phyloP scores from a whole-genome alignment of 345 rosid species.

The Microthlaspi erraticum region DNA sequence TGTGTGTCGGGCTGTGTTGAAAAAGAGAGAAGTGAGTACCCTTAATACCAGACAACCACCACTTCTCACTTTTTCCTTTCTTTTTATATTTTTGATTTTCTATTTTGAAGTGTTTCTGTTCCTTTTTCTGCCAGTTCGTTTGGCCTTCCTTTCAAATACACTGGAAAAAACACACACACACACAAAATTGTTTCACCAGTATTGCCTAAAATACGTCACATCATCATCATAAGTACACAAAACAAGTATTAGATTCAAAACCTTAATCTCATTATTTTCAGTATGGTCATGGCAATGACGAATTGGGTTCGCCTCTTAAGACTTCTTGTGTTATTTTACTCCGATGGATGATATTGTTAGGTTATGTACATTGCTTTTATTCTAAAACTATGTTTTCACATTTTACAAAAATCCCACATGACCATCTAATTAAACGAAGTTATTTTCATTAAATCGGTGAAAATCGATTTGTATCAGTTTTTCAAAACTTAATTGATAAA shows the following conservation, averaged over 20 bases:
- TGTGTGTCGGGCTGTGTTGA: conserved; percentile 52
- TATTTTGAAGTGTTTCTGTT: conserved; percentile 31
- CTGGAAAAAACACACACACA: neutral
- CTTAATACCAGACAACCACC: conserved; percentile 53
- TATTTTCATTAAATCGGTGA: neutral
- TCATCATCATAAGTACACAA: conserved; percentile 31
- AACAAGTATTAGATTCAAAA: conserved; percentile 22
- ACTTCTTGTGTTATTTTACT: conserved; percentile 4
- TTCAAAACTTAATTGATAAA: neutral
- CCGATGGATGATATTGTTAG: neutral
- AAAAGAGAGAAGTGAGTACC: conserved; percentile 49
- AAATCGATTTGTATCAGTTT: conserved; percentile 16
- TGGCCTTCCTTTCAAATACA: conserved; percentile 17
- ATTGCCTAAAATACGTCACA: conserved; percentile 31
- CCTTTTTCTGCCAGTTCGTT: conserved; percentile 26
- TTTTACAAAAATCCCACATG: neutral
- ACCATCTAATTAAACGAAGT: neutral
- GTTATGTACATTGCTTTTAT: neutral
- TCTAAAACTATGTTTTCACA: neutral
- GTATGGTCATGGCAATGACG: conserved; percentile 4
- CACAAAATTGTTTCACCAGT: neutral
- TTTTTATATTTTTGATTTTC: neutral
- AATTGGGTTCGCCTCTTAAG: conserved; percentile 1
- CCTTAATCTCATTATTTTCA: conserved; percentile 23
- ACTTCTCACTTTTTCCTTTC: conserved; percentile 32